A percentile compares a stretch with the other conserved stretches of the same genome.
phyloP scores from a whole-genome alignment of 2,329 filamentous ascomycete species.

The Paracamarosporium sp. region DNA sequence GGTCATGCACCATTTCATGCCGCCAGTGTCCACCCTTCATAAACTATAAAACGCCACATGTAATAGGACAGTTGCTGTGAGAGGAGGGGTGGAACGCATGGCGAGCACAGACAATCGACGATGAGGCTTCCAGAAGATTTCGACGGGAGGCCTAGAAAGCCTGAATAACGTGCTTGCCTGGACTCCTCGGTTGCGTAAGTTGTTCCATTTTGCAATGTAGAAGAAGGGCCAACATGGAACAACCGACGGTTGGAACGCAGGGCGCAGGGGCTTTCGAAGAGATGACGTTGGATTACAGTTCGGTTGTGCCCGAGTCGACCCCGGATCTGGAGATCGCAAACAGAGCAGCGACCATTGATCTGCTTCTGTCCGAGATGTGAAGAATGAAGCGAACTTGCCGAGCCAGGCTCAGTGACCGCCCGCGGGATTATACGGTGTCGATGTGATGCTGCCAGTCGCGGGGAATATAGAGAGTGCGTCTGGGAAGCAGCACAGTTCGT shows the following conservation, averaged over 20 bases:
- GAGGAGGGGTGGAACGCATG: neutral
- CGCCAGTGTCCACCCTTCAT: neutral
- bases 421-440: no score
- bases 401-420: neutral
- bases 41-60: constrained; percentile 5
- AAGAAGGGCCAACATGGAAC: no score
- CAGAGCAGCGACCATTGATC: neutral
- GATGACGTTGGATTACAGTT: constrained; percentile 21
- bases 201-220: neutral
- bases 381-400: neutral
- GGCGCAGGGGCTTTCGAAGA: neutral
- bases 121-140: neutral
- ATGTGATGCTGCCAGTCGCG: neutral
- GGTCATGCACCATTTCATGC: constrained; percentile 7
- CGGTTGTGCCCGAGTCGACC: neutral
- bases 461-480: neutral
- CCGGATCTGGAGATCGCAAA: neutral
- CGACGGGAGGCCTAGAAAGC: neutral
- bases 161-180: neutral
- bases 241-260: neutral
- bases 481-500: neutral
- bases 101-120: neutral
- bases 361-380: neutral
- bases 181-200: neutral
- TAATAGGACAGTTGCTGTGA: neutral